A percentile compares a stretch with the other conserved stretches of the same genome.
phyloP scores from a whole-genome alignment of 805 yeast genomes.

The Lipomyces lipofer region DNA sequence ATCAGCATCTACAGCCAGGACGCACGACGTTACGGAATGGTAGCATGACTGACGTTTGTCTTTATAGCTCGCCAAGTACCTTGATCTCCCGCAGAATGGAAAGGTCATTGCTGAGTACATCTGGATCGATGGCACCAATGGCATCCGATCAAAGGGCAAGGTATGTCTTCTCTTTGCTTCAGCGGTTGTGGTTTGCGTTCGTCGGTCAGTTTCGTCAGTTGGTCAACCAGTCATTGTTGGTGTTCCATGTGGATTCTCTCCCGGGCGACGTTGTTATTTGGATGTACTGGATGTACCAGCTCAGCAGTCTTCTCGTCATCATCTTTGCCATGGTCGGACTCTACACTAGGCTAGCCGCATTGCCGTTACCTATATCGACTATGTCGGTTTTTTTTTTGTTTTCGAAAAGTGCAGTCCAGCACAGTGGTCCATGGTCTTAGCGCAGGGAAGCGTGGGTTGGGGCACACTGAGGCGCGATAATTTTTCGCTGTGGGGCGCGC shows the following conservation, averaged over 20 bases:
- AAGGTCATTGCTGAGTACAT: conserved; percentile 91
- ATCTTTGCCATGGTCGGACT: neutral
- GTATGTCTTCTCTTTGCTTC: conserved; percentile 20
- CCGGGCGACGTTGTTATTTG: too few species aligned
- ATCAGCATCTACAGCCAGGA: neutral
- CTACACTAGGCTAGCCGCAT: neutral
- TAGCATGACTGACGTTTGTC: neutral
- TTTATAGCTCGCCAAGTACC: conserved; percentile 68
- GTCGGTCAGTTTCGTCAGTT: too few species aligned
- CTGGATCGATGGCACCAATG: conserved; percentile 95
- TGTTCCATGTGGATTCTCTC: too few species aligned
- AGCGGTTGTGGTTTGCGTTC: too few species aligned
- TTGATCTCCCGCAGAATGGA: conserved; percentile 82
- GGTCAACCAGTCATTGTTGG: too few species aligned
- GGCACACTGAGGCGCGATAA: too few species aligned
- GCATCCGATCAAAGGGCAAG: conserved; percentile 87
- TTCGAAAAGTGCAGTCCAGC: too few species aligned
- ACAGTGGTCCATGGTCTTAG: too few species aligned
- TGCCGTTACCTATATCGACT: neutral
- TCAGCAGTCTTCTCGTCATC: neutral
- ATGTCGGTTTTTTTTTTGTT: too few species aligned
- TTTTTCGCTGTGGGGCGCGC: too few species aligned
- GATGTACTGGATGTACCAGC: too few species aligned
- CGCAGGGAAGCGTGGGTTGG: too few species aligned
- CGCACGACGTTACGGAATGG: neutral